phyloP scores from a whole-genome alignment of 169 alveolate genomes.

The Ichthyophthirius multifiliis region DNA sequence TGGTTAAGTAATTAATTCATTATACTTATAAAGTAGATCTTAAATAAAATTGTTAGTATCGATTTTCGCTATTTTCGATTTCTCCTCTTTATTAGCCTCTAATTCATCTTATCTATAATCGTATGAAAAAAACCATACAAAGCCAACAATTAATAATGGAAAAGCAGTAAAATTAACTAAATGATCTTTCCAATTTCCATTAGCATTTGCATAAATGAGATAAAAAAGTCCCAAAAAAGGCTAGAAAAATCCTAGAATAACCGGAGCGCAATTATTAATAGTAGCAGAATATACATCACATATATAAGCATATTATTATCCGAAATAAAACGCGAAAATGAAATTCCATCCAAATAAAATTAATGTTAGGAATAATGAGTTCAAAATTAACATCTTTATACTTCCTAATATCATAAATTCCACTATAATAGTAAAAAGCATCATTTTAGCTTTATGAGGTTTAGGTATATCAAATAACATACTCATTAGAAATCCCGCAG shows the following conservation, averaged over 20 bases:
- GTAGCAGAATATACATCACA: background rate
- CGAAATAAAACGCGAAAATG: background rate
- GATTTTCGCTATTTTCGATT: background rate
- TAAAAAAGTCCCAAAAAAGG: constrained; percentile 2
- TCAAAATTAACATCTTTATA: background rate
- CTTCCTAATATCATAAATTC: background rate
- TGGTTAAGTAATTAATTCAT: background rate
- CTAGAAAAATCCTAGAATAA: background rate
- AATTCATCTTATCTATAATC: constrained; percentile 3
- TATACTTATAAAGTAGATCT: background rate
- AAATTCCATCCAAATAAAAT: background rate
- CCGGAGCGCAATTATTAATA: constrained; percentile 7
- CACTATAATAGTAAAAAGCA: background rate
- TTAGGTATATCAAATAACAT: constrained; percentile 1
- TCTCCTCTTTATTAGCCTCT: background rate
- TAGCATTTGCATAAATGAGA: background rate
- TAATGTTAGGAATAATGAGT: background rate
- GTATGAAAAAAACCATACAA: background rate
- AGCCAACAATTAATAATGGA: background rate
- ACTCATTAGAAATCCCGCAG: background rate
- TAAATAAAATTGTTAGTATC: background rate
- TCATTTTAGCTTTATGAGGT: background rate
- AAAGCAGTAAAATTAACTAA: background rate
- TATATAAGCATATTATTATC: background rate
- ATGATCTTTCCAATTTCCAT: background rate